Evolutionary conservation across 805 yeast genomes (phyloP), one percentile per base, ranked within the genome.

Genomic region (Torulaspora delbrueckii): DNA sequence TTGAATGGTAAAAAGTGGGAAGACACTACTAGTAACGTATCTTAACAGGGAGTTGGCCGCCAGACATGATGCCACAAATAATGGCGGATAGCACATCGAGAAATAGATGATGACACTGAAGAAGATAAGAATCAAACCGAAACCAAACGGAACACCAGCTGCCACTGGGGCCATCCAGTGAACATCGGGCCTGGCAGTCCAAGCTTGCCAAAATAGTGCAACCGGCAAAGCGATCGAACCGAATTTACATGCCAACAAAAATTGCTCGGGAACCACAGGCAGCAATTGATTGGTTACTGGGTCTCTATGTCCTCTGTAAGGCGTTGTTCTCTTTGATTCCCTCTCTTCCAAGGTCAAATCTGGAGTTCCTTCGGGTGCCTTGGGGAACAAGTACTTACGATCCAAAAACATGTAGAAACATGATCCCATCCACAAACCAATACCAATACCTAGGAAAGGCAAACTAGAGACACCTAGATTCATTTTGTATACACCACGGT

Each of bases 21-120:
- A 82, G 16, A 81, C 86, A 5, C 87, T 80, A 8, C 95, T 87
- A 50, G 84, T 62, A 26, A 82, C 54, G 60, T 86, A 87, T 68
- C 96, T 77, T 46, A 82, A 65, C 58, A 89, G 71, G 62, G 86
- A 86, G 67, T 88, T 89, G 10, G 96, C 96, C 28, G 96, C 96
- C 50, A 87, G 65, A 3, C 95, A 91, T n/a, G 91, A 82, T 0
- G 96, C 96, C 18, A 87, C 84, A 27, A 76, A 75, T 27, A 80
- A 65, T 38, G 91, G 88, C 23, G 93, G 91, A 63, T 80, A 86
- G 4, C 84, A 64, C 73, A 80, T 73, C 28, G 85, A 70, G 64
- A 85, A 82, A 62, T 85, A 86, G 39, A 79, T 75, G 58, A 85
- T 72, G 39, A 80, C 77, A 16, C 86, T 70, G 65, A 85, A 82